A percentile compares a stretch with the other conserved stretches of the same genome.
phyloP scores from a whole-genome alignment of 768 basidiomycete species.

The Lyophyllum shimeji region DNA sequence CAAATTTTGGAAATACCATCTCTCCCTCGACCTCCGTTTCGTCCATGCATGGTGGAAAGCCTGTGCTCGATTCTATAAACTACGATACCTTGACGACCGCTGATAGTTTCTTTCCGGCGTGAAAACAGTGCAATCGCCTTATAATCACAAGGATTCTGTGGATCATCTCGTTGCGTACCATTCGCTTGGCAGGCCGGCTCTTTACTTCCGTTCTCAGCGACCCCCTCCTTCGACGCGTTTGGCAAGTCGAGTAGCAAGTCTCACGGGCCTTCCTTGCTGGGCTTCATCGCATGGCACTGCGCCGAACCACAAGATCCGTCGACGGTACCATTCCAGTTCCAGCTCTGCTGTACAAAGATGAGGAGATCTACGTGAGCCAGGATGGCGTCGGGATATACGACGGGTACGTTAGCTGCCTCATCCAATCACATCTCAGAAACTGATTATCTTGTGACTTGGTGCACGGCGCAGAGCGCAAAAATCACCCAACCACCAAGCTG shows the following conservation, averaged over 20 bases:
- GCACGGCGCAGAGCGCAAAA: conserved; percentile 69
- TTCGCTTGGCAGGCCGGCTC: neutral
- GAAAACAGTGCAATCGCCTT: neutral
- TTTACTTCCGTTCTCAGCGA: neutral
- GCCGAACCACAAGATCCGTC: conserved; percentile 52
- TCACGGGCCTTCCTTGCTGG: conserved; percentile 4
- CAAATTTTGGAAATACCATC: neutral
- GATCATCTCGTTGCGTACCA: neutral
- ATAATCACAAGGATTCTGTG: neutral
- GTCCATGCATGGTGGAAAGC: too few relatives aligned
- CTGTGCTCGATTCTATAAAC: neutral
- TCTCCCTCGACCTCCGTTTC: neutral
- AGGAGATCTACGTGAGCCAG: conserved; percentile 71
- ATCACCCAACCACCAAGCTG: conserved; percentile 73
- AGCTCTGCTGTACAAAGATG: conserved; percentile 79
- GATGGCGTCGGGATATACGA: conserved; percentile 89
- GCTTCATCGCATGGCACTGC: conserved; percentile 45
- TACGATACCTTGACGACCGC: conserved; percentile 1
- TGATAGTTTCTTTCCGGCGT: neutral
- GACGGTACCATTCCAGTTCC: conserved; percentile 80
- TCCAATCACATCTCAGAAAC: conserved; percentile 8
- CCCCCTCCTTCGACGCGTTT: neutral
- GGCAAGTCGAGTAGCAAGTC: neutral
- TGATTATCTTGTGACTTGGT: conserved; percentile 20
- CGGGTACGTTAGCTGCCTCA: conserved; percentile 55